These are phyloP conservation scores for Sodiomyces alkalinus DNA, from an alignment of 2,329 filamentous ascomycete species.

Conservation along the genomic window DNA sequence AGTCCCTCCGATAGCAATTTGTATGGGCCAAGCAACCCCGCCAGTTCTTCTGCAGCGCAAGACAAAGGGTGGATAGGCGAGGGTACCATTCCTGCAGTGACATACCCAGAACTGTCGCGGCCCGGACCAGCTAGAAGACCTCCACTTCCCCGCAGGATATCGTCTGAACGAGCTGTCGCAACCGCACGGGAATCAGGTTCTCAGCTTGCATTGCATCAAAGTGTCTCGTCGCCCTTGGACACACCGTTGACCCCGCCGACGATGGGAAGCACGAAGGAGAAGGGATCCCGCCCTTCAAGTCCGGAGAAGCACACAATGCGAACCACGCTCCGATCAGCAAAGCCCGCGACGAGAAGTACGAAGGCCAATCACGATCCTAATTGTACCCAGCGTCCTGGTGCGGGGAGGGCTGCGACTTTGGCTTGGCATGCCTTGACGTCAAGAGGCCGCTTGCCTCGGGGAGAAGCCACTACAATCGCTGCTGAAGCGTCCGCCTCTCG, in stretches of 20 bases:
- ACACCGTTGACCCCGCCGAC: slow-evolving; percentile 15
- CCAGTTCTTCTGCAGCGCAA: background rate
- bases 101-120: slow-evolving; percentile 67
- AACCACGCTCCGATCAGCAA: slow-evolving; percentile 40
- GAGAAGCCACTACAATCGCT: slow-evolving; percentile 11
- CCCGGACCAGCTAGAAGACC: slow-evolving; percentile 44
- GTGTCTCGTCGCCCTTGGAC: slow-evolving; percentile 9
- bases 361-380: slow-evolving; percentile 24
- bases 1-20: slow-evolving; percentile 3
- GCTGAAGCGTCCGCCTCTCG: slow-evolving; percentile 8
- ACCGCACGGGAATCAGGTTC: slow-evolving; percentile 3
- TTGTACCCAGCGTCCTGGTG: slow-evolving; percentile 31
- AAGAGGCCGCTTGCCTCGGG: slow-evolving; percentile 18
- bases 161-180: slow-evolving; percentile 26
- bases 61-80: slow-evolving; percentile 55
- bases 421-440: slow-evolving; percentile 39
- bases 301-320: slow-evolving; percentile 48
- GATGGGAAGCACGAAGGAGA: slow-evolving; percentile 18
- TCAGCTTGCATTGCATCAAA: slow-evolving; percentile 11
- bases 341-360: slow-evolving; percentile 24
- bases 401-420: slow-evolving; percentile 48
- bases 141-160: slow-evolving; percentile 35
- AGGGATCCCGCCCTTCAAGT: slow-evolving; percentile 32
- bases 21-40: background rate
- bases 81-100: slow-evolving; percentile 67